Conservation (phyloP, 139 green algal species). For the Gonium pectorale region DNA sequence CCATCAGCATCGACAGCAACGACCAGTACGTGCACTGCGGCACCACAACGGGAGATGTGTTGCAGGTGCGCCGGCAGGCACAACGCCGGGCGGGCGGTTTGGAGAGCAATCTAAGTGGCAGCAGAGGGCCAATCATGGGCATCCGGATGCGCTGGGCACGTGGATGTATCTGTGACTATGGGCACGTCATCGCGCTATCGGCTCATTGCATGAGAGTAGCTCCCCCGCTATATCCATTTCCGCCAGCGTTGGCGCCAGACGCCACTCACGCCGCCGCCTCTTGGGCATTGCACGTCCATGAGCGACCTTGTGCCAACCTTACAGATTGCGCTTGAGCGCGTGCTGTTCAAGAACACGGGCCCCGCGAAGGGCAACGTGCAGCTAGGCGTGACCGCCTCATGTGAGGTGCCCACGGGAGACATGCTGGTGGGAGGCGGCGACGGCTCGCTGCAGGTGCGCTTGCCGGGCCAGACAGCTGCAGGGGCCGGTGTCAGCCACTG, state of each 20-base stretch:
- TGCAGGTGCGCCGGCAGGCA: constrained; percentile 70
- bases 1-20: constrained; percentile 67
- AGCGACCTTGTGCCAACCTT: background rate
- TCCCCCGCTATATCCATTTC: too few species aligned
- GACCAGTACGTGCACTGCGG: constrained; percentile 83
- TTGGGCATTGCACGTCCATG: background rate
- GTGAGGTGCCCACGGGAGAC: constrained; percentile 57
- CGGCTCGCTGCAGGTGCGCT: constrained; percentile 54
- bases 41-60: constrained; percentile 82
- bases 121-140: too few species aligned
- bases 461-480: too few species aligned
- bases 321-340: constrained; percentile 72
- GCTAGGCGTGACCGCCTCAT: constrained; percentile 58
- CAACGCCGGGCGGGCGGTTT: too few species aligned
- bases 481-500: too few species aligned
- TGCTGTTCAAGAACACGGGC: constrained; percentile 78
- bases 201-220: too few species aligned
- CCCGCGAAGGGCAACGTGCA: constrained; percentile 70
- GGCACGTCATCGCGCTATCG: too few species aligned
- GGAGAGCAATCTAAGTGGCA: too few species aligned
- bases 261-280: too few species aligned
- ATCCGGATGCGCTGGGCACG: too few species aligned
- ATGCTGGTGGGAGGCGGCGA: constrained; percentile 73
- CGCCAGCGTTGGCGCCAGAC: too few species aligned
- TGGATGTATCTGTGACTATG: too few species aligned